Percentiles rank a stretch among this genome's conserved stretches.
These are phyloP conservation scores for Cydonia oblonga DNA, from an alignment of 331 rosid genomes.

Conservation along the genomic window DNA sequence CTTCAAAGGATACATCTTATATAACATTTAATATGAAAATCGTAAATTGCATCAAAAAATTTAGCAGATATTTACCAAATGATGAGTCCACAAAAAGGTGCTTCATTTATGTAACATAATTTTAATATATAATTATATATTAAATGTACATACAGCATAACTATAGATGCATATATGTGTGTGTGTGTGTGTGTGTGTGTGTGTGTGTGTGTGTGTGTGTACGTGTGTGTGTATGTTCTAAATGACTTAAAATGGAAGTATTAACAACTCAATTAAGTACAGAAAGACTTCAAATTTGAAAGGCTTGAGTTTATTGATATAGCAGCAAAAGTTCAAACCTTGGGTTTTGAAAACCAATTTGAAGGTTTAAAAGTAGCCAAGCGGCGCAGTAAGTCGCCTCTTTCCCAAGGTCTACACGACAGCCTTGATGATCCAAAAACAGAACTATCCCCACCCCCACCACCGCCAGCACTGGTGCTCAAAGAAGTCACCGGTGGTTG, in stretches of 20 bases:
- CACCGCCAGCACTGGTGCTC: slow-evolving; percentile 65
- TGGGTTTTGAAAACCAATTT: slow-evolving; percentile 87
- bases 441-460: slow-evolving; percentile 22
- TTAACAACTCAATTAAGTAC: no score
- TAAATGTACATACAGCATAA: neutral
- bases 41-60: neutral
- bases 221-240: no score
- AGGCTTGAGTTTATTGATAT: neutral
- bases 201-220: no score
- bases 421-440: slow-evolving; percentile 66
- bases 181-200: no score
- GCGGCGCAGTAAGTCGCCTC: slow-evolving; percentile 95
- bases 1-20: neutral
- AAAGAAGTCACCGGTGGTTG: slow-evolving; percentile 78
- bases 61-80: neutral
- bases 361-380: slow-evolving; percentile 79
- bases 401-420: slow-evolving; percentile 96
- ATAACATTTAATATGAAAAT: neutral
- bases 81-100: neutral
- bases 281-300: neutral
- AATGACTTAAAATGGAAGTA: neutral
- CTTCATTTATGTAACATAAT: neutral
- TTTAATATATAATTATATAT: no score
- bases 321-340: slow-evolving; percentile 50
- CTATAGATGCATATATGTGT: neutral